A percentile compares a stretch with the other conserved stretches of the same genome.
Conservation (phyloP, 768 basidiomycete genomes). For the Collybiopsis confluens region DNA sequence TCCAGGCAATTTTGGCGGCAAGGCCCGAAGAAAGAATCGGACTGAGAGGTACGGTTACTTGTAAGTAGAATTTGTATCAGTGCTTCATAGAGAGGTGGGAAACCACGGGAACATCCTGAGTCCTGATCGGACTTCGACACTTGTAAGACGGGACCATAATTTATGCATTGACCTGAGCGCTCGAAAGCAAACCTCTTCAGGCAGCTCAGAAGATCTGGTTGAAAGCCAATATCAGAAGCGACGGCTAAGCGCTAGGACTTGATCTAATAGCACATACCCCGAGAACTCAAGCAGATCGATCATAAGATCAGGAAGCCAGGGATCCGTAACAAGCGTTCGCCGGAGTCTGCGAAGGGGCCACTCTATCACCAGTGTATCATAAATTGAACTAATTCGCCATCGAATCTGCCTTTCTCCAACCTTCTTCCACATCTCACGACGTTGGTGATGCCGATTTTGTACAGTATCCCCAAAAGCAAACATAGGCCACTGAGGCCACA, state of each 20-base stretch:
- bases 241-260: too few relatives aligned
- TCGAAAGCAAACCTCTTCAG: background rate
- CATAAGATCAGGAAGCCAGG: background rate
- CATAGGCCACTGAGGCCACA: conserved; percentile 1
- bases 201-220: background rate
- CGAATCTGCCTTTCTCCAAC: background rate
- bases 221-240: too few relatives aligned
- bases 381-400: conserved; percentile 4
- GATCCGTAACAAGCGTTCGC: background rate
- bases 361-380: background rate
- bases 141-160: background rate
- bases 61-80: too few relatives aligned
- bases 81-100: too few relatives aligned
- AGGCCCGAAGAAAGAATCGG: background rate
- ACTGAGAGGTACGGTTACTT: background rate
- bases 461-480: background rate
- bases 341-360: background rate
- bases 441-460: background rate
- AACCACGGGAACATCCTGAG: background rate
- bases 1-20: background rate
- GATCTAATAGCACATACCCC: background rate
- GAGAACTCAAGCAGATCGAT: conserved; percentile 2
- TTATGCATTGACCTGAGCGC: background rate
- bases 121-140: background rate
- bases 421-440: background rate